Evolutionary conservation across 2,329 filamentous ascomycete genomes (phyloP).

Genomic region (Aspergillus ruber): DNA sequence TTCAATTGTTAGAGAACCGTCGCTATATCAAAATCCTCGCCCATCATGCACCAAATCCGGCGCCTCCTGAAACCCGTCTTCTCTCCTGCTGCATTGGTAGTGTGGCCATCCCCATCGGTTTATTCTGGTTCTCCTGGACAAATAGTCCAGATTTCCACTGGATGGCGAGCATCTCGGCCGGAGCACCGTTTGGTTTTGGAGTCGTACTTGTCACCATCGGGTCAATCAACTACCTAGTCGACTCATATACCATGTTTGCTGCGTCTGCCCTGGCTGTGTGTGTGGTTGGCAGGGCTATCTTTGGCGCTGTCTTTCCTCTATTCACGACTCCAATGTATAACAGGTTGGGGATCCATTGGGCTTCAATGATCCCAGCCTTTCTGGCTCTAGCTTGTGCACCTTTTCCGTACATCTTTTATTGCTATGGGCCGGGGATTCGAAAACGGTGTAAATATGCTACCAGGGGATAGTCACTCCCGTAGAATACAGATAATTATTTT

Average conservation of each 20-base stretch:
- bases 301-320: constrained; percentile 36
- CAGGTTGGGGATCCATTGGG: constrained; percentile 36
- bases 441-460: constrained; percentile 9
- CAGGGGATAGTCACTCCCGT: too few relatives aligned
- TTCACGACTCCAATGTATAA: constrained; percentile 34
- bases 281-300: constrained; percentile 25
- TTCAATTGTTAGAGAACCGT: constrained; percentile 28
- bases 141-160: constrained; percentile 8
- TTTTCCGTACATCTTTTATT: constrained; percentile 22
- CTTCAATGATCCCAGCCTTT: constrained; percentile 26
- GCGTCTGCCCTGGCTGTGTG: constrained; percentile 10
- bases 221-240: constrained; percentile 12
- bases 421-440: constrained; percentile 7
- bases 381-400: constrained; percentile 23
- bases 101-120: constrained; percentile 7
- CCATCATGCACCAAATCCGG: constrained; percentile 4
- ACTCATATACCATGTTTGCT: constrained; percentile 11
- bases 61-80: constrained; percentile 10
- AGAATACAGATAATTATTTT: too few relatives aligned
- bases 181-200: constrained; percentile 12
- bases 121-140: constrained; percentile 15
- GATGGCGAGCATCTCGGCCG: constrained; percentile 6
- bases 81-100: constrained; percentile 10
- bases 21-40: constrained; percentile 4
- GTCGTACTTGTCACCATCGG: constrained; percentile 12